Evolutionary conservation across 2,329 filamentous ascomycete genomes (phyloP).

Genomic region (Nemania abortiva): DNA sequence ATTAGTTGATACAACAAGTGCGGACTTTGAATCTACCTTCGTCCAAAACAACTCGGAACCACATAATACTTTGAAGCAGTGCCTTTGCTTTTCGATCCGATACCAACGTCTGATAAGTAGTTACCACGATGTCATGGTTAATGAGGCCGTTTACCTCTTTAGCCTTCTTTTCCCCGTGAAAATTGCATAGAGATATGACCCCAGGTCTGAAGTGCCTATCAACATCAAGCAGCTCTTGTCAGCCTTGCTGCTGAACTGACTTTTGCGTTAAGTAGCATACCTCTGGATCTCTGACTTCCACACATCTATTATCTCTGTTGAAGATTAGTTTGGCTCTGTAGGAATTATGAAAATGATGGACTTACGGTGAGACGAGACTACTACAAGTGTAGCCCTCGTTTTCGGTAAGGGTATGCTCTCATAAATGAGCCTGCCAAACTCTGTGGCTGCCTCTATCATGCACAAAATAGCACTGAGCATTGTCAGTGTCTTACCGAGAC

Average conservation of each 20-base stretch:
- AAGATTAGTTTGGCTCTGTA: too few species aligned
- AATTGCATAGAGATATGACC: not conserved
- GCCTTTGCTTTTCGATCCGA: conserved; percentile 1
- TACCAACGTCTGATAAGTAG: conserved; percentile 21
- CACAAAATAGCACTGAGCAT: conserved; percentile 24
- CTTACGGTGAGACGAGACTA: conserved; percentile 20
- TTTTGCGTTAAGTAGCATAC: not conserved
- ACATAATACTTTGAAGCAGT: conserved; percentile 12
- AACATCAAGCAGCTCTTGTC: not conserved
- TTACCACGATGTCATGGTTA: conserved; percentile 20
- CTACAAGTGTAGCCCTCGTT: conserved; percentile 17
- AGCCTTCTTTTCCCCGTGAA: conserved; percentile 1
- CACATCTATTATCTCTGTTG: not conserved
- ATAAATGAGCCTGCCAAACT: not conserved
- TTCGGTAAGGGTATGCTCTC: not conserved
- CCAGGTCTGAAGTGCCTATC: not conserved
- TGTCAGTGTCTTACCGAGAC: conserved; percentile 29
- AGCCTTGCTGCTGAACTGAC: not conserved
- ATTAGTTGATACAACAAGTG: not conserved
- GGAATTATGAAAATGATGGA: too few species aligned
- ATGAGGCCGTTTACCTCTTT: not conserved
- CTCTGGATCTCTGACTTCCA: conserved; percentile 5
- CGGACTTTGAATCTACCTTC: conserved; percentile 17
- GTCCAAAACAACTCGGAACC: conserved; percentile 31
- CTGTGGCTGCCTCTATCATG: not conserved